Evolutionary conservation across 257 asterid genomes (phyloP), one percentile per base, ranked within the genome.

Genomic region (Cordia subcordata): DNA sequence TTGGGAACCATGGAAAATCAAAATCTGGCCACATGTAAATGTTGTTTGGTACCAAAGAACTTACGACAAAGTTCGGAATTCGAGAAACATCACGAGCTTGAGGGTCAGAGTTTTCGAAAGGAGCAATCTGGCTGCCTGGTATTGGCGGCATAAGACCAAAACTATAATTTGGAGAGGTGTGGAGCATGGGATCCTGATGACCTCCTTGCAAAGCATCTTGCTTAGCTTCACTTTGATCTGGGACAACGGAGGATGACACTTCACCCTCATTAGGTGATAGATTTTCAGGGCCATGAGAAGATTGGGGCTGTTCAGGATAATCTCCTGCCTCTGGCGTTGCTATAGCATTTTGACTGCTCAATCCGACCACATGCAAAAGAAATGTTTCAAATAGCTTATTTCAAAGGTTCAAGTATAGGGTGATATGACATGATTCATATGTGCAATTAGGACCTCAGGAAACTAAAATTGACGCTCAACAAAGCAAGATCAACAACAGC

Each of bases 51-150:
- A 61, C 61, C 21, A 68, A 62, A 59, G 55, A 46, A 83, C 96
- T 61, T 77, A 90, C 97, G 62, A 85, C 72, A 77, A 77, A 76
- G 70, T 81, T 79, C 57, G 93, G 89, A 71, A 69, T 72, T 21
- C 85, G 91, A 71, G 87, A 74, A 64, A 76, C 86, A 67, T 87
- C 96, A 38, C 83, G 89, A 58, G 82, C 71, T 74, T 78, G 95
- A 64, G 83, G 55, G 61, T 87, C 97, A 13, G 78, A 80, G 79
- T 74, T 81, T 64, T 87, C 96, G 47, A 78, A 80, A 42, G 85
- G 73, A 56, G 90, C 57, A 64, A 72, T 68, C 70, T 82, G 96
- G 67, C 74, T 63, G 59, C 82, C 76, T 62, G 73, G 49, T 47
- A 79, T 67, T 57, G 91, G 87, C 33, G 94, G 98, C 65, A 82